phyloP scores from a whole-genome alignment of 768 basidiomycete genomes.

The Lanmaoa pseudosensibilis region DNA sequence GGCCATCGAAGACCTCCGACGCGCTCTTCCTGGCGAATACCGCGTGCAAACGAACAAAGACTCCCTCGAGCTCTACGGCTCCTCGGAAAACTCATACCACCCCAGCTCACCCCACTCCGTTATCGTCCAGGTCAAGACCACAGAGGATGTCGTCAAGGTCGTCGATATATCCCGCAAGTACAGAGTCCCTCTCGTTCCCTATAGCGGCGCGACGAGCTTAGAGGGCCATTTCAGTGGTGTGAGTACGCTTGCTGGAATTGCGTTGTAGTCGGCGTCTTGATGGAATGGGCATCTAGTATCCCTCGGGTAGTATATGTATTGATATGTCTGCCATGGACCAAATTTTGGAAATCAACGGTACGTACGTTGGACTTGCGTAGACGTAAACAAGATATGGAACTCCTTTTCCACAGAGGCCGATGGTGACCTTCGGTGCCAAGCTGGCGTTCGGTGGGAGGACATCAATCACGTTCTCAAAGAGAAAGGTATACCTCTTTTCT shows the following conservation, averaged over 20 bases:
- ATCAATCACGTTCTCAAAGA: slow-evolving; percentile 69
- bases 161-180: slow-evolving; percentile 76
- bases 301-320: slow-evolving; percentile 63
- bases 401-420: slow-evolving; percentile 53
- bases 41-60: slow-evolving; percentile 52
- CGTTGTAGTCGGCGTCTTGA: slow-evolving; percentile 2
- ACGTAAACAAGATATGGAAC: neutral
- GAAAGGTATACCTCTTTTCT: slow-evolving; percentile 76
- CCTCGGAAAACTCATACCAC: slow-evolving; percentile 70
- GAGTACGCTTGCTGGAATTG: slow-evolving; percentile 13
- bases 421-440: slow-evolving; percentile 72
- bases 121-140: slow-evolving; percentile 61
- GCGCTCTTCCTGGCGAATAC: slow-evolving; percentile 45
- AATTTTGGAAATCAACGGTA: slow-evolving; percentile 57
- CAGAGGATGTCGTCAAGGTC: slow-evolving; percentile 79
- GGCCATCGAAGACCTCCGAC: slow-evolving; percentile 55
- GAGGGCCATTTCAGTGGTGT: slow-evolving; percentile 87
- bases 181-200: slow-evolving; percentile 75
- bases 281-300: slow-evolving; percentile 27
- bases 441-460: slow-evolving; percentile 78
- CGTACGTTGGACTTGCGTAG: slow-evolving; percentile 20
- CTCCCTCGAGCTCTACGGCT: slow-evolving; percentile 56
- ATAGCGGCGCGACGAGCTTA: slow-evolving; percentile 82
- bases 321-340: slow-evolving; percentile 68
- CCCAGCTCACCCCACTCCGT: slow-evolving; percentile 54